These are phyloP conservation scores for Leccinum olivaceopallidum DNA, from an alignment of 768 basidiomycete species.

Conservation along the genomic window DNA sequence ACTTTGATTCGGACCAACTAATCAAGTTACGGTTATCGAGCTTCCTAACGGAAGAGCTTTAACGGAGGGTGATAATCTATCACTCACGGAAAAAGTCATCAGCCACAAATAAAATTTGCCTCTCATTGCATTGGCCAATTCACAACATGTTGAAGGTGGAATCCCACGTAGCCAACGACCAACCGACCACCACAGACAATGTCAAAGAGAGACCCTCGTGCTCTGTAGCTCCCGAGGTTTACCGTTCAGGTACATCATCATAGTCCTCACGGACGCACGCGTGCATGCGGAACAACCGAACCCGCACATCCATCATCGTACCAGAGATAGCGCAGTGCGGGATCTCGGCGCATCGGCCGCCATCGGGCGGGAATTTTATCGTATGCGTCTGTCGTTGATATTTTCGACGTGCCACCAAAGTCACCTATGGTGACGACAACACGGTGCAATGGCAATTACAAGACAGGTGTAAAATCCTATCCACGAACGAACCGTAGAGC, in stretches of 20 bases:
- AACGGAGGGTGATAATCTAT: no score
- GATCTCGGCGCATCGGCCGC: no score
- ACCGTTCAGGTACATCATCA: slow-evolving; percentile 59
- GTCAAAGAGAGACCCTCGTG: slow-evolving; percentile 32
- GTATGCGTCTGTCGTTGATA: slow-evolving; percentile 50
- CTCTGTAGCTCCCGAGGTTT: slow-evolving; percentile 61
- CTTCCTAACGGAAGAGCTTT: no score
- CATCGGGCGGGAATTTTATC: no score
- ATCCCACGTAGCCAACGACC: background rate
- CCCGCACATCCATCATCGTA: no score
- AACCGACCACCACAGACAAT: background rate
- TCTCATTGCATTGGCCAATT: slow-evolving; percentile 42
- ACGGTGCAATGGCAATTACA: background rate
- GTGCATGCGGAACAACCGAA: no score
- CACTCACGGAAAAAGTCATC: no score
- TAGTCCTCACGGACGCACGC: slow-evolving; percentile 43
- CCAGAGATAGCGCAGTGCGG: no score
- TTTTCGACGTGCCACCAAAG: slow-evolving; percentile 75
- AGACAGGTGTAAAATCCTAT: background rate
- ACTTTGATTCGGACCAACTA: no score
- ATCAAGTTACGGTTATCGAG: no score
- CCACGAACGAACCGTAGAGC: slow-evolving; percentile 45
- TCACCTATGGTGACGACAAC: slow-evolving; percentile 19
- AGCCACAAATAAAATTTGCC: no score
- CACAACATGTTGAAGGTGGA: no score